Conservation (phyloP, 169 alveolate genomes). For the Sarcocystis neurona region DNA sequence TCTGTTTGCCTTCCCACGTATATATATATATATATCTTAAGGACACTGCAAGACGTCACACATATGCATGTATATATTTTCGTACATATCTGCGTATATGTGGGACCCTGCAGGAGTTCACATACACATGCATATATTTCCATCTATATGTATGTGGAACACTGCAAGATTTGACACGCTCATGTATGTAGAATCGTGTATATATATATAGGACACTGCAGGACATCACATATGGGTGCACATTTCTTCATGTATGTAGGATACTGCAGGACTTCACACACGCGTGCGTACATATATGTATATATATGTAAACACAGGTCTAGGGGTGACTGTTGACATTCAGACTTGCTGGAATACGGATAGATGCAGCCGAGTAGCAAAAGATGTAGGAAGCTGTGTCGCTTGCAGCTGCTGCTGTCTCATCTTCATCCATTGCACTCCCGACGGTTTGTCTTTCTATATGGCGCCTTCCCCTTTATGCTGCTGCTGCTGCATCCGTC, state of each 20-base stretch:
- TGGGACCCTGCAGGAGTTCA: neutral
- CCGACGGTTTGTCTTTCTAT: neutral
- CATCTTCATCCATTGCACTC: conserved; percentile 1
- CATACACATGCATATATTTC: neutral
- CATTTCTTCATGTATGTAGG: neutral
- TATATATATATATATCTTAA: neutral
- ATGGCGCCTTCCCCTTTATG: neutral
- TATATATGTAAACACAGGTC: neutral
- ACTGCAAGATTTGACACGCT: neutral
- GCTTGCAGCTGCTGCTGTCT: neutral
- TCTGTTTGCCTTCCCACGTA: neutral
- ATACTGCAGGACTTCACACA: too few species aligned
- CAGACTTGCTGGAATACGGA: neutral
- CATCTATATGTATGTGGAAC: neutral
- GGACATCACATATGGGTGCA: neutral
- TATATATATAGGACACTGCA: neutral
- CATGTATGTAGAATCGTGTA: neutral
- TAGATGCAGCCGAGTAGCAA: neutral
- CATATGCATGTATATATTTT: neutral
- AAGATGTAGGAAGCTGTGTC: neutral
- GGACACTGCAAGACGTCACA: neutral
- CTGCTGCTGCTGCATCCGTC: neutral
- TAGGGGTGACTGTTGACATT: neutral
- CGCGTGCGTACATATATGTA: neutral
- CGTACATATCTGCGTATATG: neutral